Evolutionary conservation across 306 rosid genomes (phyloP), one percentile per base, ranked within the genome.

Genomic region (Lathyrus sativus): DNA sequence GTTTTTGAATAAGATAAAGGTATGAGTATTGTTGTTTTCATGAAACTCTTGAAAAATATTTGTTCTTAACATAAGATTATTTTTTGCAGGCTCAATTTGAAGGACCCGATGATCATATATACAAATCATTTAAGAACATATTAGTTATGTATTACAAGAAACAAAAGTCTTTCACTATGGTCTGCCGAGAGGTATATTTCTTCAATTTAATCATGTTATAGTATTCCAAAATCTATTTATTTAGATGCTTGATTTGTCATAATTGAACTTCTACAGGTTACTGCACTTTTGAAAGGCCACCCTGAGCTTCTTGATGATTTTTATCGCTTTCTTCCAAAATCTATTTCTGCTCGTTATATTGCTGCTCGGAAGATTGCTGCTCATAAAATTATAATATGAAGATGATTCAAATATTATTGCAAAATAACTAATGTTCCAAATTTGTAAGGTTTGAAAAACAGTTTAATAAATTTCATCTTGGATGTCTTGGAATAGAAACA

Each of bases 1-100:
- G 78, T 92, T 86, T 80, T 95, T 89, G 50, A 92, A 86, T 87
- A 92, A 89, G 76, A 88, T 92, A 54, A 92, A 86, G 95, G 98
- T 87, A 41, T 58, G 14, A 45, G 5, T 17, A 8, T 45, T 45
- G 26, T 24, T 24, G 26, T 1, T 24, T 24, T 24, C 2, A 24
- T 24, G 26, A 2, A 24, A 24, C 26, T 24, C 26, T 2, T 24
- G 26, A 24, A 1, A 24, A 24, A 24, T 24, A 24, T 24, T 24
- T 24, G 44, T 39, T 39, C 10, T 11, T 39, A 39, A 39, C 11
- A 13, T 24, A 24, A 24, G 13, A 39, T 39, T 11, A 9, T 9
- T 42, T 42, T 1, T 2, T 10, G 46, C 46, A 42, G 46, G 11
- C 46, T 42, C 2, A 11, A 3, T 42, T 42, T 11, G 12, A 42